Conservation (phyloP, 768 basidiomycete genomes). For the Agaricus subrufescens region DNA sequence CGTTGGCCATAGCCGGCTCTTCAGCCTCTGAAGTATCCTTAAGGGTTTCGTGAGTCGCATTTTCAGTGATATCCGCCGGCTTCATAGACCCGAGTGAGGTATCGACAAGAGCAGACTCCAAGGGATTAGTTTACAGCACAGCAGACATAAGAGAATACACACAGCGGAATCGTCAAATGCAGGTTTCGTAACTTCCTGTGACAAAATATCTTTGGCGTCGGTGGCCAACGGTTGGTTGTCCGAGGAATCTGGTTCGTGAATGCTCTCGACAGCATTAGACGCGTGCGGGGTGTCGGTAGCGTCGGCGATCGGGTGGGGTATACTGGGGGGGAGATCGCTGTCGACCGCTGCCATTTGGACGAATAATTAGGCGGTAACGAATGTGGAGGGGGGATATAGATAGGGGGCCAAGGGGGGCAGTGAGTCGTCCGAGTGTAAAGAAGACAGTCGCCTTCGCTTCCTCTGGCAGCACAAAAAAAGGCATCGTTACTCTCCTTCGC, state of each 20-base stretch:
- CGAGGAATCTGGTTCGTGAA: not conserved
- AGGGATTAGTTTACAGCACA: not conserved
- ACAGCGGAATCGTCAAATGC: constrained; percentile 1
- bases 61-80: not conserved
- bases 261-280: constrained; percentile 1
- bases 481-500: constrained; percentile 3
- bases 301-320: constrained; percentile 1
- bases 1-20: not conserved
- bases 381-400: constrained; percentile 1
- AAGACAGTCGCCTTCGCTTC: constrained; percentile 4
- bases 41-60: not conserved
- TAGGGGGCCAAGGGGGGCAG: not conserved
- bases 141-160: not conserved
- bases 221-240: not conserved
- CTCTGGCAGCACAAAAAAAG: constrained; percentile 8
- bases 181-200: not conserved
- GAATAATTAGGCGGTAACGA: constrained; percentile 13
- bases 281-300: not conserved
- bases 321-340: not conserved
- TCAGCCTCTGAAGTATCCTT: not conserved
- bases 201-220: not conserved
- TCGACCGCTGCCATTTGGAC: constrained; percentile 4
- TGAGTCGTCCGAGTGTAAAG: not conserved
- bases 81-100: not conserved
- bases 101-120: not conserved